These are phyloP conservation scores for Gonium pectorale DNA, from an alignment of 139 green algal species.

Conservation along the genomic window DNA sequence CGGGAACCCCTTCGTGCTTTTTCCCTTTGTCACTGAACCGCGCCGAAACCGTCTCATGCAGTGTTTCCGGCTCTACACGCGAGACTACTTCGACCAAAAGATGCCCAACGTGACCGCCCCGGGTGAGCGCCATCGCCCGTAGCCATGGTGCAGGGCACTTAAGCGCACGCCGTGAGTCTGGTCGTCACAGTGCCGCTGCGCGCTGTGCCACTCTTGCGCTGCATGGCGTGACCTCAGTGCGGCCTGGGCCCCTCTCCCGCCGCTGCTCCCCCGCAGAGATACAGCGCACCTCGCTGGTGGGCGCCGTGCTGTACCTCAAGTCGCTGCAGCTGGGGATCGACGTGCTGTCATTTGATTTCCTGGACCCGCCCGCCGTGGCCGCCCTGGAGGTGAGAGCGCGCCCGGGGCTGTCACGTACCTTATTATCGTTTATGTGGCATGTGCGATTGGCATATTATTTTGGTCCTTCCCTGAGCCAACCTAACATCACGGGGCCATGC, in stretches of 20 bases:
- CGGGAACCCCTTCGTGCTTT: too few species aligned
- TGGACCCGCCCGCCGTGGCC: slow-evolving; percentile 82
- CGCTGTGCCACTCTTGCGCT: too few species aligned
- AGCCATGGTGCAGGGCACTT: neutral
- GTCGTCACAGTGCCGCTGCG: too few species aligned
- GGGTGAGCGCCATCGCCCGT: neutral
- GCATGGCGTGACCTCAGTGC: too few species aligned
- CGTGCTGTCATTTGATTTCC: slow-evolving; percentile 95
- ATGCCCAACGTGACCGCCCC: slow-evolving; percentile 80
- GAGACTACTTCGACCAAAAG: slow-evolving; percentile 80
- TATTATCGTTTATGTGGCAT: too few species aligned
- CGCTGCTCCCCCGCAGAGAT: slow-evolving; percentile 85
- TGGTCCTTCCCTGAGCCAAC: too few species aligned
- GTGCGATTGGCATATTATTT: too few species aligned
- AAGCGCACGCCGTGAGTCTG: too few species aligned
- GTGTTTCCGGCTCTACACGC: slow-evolving; percentile 96
- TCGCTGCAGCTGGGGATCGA: slow-evolving; percentile 82
- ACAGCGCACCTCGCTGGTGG: slow-evolving; percentile 87
- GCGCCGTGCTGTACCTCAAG: slow-evolving; percentile 95
- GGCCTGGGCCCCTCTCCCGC: neutral
- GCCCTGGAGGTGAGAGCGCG: slow-evolving; percentile 50
- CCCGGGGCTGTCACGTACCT: neutral
- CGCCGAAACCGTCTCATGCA: too few species aligned
- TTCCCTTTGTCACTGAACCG: too few species aligned
- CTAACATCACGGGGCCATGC: too few species aligned